Percentiles rank a stretch among this genome's conserved stretches.
phyloP scores from a whole-genome alignment of 176 grass and related monocot species.

The Dactylis glomerata region DNA sequence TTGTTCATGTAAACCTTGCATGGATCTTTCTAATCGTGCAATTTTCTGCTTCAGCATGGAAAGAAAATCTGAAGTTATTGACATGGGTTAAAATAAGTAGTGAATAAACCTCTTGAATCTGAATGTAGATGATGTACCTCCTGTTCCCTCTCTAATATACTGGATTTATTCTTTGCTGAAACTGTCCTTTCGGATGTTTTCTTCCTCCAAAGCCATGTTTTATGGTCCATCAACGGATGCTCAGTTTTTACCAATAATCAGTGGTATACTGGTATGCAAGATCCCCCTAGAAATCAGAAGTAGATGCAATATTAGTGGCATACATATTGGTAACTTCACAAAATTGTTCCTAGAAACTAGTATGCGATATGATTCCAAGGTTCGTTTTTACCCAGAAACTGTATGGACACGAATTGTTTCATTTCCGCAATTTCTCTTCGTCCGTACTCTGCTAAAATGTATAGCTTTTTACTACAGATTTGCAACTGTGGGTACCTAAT shows the following conservation, averaged over 20 bases:
- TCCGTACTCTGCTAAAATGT: not conserved
- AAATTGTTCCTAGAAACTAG: not conserved
- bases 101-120: not conserved
- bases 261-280: too few species aligned
- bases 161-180: constrained; percentile 31
- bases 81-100: not conserved
- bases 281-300: constrained; percentile 1
- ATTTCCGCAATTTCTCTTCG: not conserved
- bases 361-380: not conserved
- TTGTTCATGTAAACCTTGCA: constrained; percentile 64
- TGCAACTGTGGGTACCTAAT: not conserved
- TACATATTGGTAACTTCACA: not conserved
- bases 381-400: not conserved
- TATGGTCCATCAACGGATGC: constrained; percentile 60
- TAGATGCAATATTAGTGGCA: not conserved
- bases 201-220: constrained; percentile 94
- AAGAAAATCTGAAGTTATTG: constrained; percentile 1
- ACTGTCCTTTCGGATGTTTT: constrained; percentile 59
- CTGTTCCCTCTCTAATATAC: constrained; percentile 27
- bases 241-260: constrained; percentile 2
- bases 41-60: constrained; percentile 61
- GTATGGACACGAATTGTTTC: not conserved
- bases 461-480: not conserved
- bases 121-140: constrained; percentile 35
- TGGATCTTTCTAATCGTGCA: constrained; percentile 60